These are phyloP conservation scores for Candida verbasci DNA, from an alignment of 805 yeast genomes.

Conservation along the genomic window DNA sequence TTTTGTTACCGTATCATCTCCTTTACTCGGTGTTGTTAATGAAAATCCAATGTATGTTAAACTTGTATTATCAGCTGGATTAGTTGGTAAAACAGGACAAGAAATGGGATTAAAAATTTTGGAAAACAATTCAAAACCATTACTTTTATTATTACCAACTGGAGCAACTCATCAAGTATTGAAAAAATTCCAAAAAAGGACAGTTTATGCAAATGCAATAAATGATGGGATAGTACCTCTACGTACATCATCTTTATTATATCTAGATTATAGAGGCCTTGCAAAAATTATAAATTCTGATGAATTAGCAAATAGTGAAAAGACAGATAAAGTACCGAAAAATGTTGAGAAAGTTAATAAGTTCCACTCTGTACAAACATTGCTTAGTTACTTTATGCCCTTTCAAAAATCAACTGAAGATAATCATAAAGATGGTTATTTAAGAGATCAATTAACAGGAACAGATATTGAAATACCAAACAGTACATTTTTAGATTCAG, in stretches of 20 bases:
- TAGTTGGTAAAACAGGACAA: conserved; percentile 90
- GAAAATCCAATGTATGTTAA: conserved; percentile 88
- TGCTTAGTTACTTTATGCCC: conserved; percentile 39
- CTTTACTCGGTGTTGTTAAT: conserved; percentile 79
- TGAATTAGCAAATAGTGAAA: conserved; percentile 11
- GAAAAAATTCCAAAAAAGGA: conserved; percentile 61
- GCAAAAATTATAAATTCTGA: conserved; percentile 17
- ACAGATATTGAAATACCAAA: conserved; percentile 46
- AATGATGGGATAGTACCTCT: conserved; percentile 96
- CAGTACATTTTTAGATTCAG: conserved; percentile 75
- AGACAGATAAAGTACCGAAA: conserved; percentile 16
- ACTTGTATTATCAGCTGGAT: conserved; percentile 78
- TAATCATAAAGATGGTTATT: conserved; percentile 13
- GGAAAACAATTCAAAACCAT: conserved; percentile 50
- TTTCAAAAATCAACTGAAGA: conserved; percentile 26
- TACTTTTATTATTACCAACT: conserved; percentile 70
- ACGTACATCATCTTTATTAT: conserved; percentile 81
- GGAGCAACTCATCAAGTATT: conserved; percentile 67
- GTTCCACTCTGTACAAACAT: conserved; percentile 30
- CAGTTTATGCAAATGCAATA: conserved; percentile 82
- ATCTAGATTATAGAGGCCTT: conserved; percentile 76
- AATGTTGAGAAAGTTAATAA: conserved; percentile 10
- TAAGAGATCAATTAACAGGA: conserved; percentile 3
- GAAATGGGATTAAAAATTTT: conserved; percentile 67
- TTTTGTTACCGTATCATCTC: conserved; percentile 82